Evolutionary conservation across 2,329 filamentous ascomycete genomes (phyloP).

Genomic region (Didymella pinodella): DNA sequence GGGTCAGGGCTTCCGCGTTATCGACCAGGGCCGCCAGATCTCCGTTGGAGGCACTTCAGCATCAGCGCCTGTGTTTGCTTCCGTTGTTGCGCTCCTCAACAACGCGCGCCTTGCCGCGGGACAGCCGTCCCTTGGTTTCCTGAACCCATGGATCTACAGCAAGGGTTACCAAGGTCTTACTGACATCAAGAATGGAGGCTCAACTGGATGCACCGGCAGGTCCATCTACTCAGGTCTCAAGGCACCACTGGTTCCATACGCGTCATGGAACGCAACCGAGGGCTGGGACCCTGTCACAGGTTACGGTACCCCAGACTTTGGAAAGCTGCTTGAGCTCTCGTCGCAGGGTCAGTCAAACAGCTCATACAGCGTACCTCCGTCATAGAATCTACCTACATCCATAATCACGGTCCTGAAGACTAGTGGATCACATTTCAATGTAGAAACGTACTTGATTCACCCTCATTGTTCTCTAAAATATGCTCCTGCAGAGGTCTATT

Average conservation of each 20-base stretch:
- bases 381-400: no score
- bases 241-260: slow-evolving; percentile 54
- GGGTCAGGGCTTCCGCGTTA: slow-evolving; percentile 45
- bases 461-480: neutral
- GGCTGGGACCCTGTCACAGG: slow-evolving; percentile 62
- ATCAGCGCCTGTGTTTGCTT: slow-evolving; percentile 51
- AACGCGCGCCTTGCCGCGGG: slow-evolving; percentile 48
- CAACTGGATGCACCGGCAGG: slow-evolving; percentile 55
- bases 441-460: neutral
- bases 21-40: slow-evolving; percentile 44
- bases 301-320: slow-evolving; percentile 49
- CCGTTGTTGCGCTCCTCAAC: slow-evolving; percentile 50
- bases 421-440: neutral
- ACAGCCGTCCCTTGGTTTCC: slow-evolving; percentile 48
- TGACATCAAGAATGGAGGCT: slow-evolving; percentile 59
- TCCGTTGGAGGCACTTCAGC: slow-evolving; percentile 51
- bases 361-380: slow-evolving; percentile 22
- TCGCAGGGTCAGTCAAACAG: slow-evolving; percentile 28
- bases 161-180: slow-evolving; percentile 55
- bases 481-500: neutral
- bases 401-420: neutral
- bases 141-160: slow-evolving; percentile 55
- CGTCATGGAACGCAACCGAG: slow-evolving; percentile 60
- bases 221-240: slow-evolving; percentile 49
- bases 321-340: slow-evolving; percentile 43